These are phyloP conservation scores for Talinum fruticosum DNA, from an alignment of 148 eudicot genomes.

Conservation along the genomic window DNA sequence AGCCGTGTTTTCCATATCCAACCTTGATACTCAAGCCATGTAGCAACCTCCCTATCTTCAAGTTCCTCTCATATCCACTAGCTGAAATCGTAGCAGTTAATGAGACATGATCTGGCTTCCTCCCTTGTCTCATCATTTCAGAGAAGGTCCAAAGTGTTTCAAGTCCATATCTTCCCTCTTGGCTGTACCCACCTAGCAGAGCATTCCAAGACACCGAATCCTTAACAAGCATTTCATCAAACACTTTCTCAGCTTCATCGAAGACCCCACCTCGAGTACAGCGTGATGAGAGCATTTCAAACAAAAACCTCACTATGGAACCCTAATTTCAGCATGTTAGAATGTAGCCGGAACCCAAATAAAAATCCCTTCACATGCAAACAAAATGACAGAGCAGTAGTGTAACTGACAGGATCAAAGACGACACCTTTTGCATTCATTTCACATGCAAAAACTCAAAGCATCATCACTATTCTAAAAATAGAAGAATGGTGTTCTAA, in stretches of 20 bases:
- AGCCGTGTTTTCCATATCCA: conserved; percentile 45
- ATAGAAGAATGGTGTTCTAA: conserved; percentile 65
- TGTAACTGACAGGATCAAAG: conserved; percentile 71
- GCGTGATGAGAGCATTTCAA: conserved; percentile 73
- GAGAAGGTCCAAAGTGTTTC: conserved; percentile 53
- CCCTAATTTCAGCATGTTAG: conserved; percentile 50
- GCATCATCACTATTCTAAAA: conserved; percentile 52
- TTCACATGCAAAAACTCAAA: conserved; percentile 49
- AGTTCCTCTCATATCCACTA: conserved; percentile 59
- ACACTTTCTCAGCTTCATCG: conserved; percentile 63
- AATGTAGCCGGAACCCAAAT: conserved; percentile 70
- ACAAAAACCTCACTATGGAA: conserved; percentile 51
- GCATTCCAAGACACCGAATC: conserved; percentile 97
- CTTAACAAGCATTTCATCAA: conserved; percentile 54
- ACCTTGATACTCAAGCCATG: conserved; percentile 57
- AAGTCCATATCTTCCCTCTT: conserved; percentile 56
- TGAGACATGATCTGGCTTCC: conserved; percentile 74
- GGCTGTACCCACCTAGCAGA: conserved; percentile 71
- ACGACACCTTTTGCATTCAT: conserved; percentile 58
- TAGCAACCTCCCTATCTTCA: conserved; percentile 58
- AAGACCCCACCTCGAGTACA: conserved; percentile 74
- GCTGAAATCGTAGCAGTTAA: conserved; percentile 64
- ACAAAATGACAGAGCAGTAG: conserved; percentile 57
- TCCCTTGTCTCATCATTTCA: conserved; percentile 57
- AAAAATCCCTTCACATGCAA: conserved; percentile 51